Evolutionary conservation across 305 asterid species (phyloP), one percentile per base, ranked within the genome.

Genomic region (Fraxinus paxiana): DNA sequence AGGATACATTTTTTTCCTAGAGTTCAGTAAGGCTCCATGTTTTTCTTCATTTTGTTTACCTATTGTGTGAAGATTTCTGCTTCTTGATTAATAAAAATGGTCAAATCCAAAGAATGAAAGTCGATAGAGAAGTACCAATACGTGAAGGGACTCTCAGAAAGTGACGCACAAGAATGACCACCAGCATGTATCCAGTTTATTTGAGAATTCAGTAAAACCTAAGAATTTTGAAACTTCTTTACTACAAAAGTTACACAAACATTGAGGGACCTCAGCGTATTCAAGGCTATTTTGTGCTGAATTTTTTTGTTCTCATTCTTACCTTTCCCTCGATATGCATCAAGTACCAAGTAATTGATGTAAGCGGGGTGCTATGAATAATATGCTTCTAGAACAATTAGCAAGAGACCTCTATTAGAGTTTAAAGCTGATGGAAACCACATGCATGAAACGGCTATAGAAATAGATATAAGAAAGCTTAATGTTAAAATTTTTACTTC

Each of bases 331-430:
- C 35, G 3, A 22, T 26, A 3, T 6, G 1, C 73, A 65, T 24
- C 12, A 26, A 26, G 8, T 12, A 65, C 73, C 73, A 65, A 65
- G 35, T 24, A 10, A 12, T 24, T 15, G 31, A 65, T 65, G 31
- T 12, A 9, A 59, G 69, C 28, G 3, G 33, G 17, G 75, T 75
- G 77, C 69, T 70, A 75, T 22, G 56, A 67, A 33, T 28, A 34
- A 18, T 46, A 71, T 76, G 77, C 75, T 77, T 71, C 77, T 76
- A 56, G 38, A 38, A 80, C 81, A 65, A 22, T 22, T 1, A 17
- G 20, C 54, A 28, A 41, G 75, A 38, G 12, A 13, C 43, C 48
- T 24, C 26, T 13, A 15, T 17, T 33, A 34, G 5, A 33, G 33
- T 2, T 59, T 18, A 31, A 56, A 35, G 20, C 33, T 30, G 24